Evolutionary conservation across 495 filamentous ascomycete genomes (phyloP).

Genomic region (Bryoglossum gracile): DNA sequence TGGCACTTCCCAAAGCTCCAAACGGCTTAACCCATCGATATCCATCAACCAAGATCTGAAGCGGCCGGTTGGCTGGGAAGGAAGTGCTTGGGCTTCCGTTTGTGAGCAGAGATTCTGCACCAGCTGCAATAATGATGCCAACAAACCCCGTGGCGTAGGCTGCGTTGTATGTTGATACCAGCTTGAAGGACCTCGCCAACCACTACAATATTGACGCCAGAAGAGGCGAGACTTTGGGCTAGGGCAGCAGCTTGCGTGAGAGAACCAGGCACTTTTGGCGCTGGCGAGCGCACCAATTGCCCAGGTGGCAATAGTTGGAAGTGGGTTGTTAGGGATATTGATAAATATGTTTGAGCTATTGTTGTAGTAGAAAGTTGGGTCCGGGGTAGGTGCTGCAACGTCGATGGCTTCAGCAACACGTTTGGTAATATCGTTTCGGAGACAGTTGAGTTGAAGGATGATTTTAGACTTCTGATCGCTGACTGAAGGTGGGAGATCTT

Average conservation of each 20-base stretch:
- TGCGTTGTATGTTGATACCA: constrained; percentile 60
- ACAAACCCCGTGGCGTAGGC: constrained; percentile 68
- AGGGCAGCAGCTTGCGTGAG: constrained; percentile 40
- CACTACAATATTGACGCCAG: constrained; percentile 49
- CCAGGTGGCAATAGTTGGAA: constrained; percentile 55
- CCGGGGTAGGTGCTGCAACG: constrained; percentile 47
- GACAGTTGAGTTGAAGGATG: constrained; percentile 61
- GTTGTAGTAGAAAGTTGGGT: constrained; percentile 63
- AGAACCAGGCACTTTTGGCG: constrained; percentile 19
- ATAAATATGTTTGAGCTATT: constrained; percentile 58
- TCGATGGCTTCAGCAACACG: constrained; percentile 60
- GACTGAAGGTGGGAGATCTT: constrained; percentile 56
- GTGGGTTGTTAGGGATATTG: constrained; percentile 49
- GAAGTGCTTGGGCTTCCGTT: constrained; percentile 31
- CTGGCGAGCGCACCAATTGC: constrained; percentile 59
- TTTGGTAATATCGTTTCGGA: constrained; percentile 60
- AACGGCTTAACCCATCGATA: constrained; percentile 72
- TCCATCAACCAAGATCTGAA: constrained; percentile 57
- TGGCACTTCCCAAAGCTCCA: constrained; percentile 47
- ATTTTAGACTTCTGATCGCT: constrained; percentile 48
- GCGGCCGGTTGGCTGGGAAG: constrained; percentile 56
- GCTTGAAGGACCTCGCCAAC: constrained; percentile 52
- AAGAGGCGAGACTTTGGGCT: constrained; percentile 34
- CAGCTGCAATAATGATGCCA: constrained; percentile 55
- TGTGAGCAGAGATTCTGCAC: constrained; percentile 47